Evolutionary conservation across 305 asterid genomes (phyloP), one percentile per base, ranked within the genome.

Genomic region (Fraxinus baroniana): DNA sequence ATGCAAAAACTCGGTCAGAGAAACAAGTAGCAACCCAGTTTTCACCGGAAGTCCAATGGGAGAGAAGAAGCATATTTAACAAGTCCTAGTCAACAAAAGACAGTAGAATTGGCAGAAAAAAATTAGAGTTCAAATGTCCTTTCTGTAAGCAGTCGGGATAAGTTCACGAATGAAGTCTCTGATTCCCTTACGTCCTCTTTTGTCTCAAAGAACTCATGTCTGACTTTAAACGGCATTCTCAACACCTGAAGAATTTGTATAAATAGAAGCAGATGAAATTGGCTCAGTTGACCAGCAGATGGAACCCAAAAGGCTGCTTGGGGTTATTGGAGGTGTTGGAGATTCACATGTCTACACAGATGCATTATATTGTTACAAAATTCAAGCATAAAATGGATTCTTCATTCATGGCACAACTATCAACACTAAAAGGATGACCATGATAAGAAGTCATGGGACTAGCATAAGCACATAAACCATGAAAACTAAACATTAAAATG

Each of bases 241-340:
- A 36, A 84, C 79, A 80, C 91, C 89, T n/a, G 93, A 89, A 83
- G 97, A 89, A 78, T 93, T 97, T 0, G 92, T 85, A 80, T 91
- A 91, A 77, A 92, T 90, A 74, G 95, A 84, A 74, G 98, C 97
- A 44, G 95, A 87, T 28, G 92, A 93, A 72, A 94, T 87, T 80
- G 94, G 93, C 80, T 92, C 98, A 13, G 93, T 87, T 49, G 98
- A 87, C 99, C 99, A 94, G 91, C 97, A 92, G 82, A 96, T 91
- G 74, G 97, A 92, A 82, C 94, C 98, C 91, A 96, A 84, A 79
- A 96, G 97, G 86, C 88, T 87, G 84, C 88, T 86, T 12, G 97
- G 97, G 41, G 95, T 90, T 83, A 94, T 90, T 81, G 93, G 98
- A 66, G 92, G 91, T 10, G 94, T 87, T 35, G 97, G 97, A 79